Percentiles rank a stretch among this genome's conserved stretches.
Conservation (phyloP, 164 flowering plant genomes). For the Santalum album region DNA sequence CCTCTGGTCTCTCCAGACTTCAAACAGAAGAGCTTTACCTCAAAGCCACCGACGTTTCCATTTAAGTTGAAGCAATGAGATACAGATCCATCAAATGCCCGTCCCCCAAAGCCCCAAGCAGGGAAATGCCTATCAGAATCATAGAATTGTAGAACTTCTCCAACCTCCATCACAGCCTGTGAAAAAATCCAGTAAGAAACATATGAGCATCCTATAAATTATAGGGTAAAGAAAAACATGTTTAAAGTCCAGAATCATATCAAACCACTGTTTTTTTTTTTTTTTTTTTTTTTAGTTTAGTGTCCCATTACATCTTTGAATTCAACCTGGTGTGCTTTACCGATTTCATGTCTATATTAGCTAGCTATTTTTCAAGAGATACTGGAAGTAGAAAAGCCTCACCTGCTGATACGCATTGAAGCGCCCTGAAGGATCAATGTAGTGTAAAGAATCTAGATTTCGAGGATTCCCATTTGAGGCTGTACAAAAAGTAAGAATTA, state of each 20-base stretch:
- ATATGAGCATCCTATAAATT: not conserved
- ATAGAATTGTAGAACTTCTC: slow-evolving; percentile 70
- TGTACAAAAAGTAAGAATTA: slow-evolving; percentile 8
- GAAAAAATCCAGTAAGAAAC: slow-evolving; percentile 1
- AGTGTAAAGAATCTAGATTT: slow-evolving; percentile 67
- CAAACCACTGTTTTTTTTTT: too few species aligned
- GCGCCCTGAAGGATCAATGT: slow-evolving; percentile 67
- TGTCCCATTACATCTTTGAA: too few species aligned
- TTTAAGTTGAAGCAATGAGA: slow-evolving; percentile 89
- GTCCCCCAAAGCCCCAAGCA: slow-evolving; percentile 98
- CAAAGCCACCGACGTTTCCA: slow-evolving; percentile 34
- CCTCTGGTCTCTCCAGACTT: not conserved
- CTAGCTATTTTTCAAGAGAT: too few species aligned
- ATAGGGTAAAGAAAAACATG: too few species aligned
- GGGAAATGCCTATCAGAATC: slow-evolving; percentile 73
- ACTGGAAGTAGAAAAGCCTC: slow-evolving; percentile 8
- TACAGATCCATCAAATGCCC: slow-evolving; percentile 31
- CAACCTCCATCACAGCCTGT: slow-evolving; percentile 80
- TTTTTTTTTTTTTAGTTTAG: too few species aligned
- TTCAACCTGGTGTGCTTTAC: too few species aligned
- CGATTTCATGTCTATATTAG: too few species aligned
- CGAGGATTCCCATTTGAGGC: slow-evolving; percentile 92
- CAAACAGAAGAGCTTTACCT: slow-evolving; percentile 31
- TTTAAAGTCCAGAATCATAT: too few species aligned
- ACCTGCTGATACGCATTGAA: slow-evolving; percentile 90